A percentile compares a stretch with the other conserved stretches of the same genome.
These are phyloP conservation scores for Sporothrix brunneoviolacea DNA, from an alignment of 2,329 filamentous ascomycete genomes.

Conservation along the genomic window DNA sequence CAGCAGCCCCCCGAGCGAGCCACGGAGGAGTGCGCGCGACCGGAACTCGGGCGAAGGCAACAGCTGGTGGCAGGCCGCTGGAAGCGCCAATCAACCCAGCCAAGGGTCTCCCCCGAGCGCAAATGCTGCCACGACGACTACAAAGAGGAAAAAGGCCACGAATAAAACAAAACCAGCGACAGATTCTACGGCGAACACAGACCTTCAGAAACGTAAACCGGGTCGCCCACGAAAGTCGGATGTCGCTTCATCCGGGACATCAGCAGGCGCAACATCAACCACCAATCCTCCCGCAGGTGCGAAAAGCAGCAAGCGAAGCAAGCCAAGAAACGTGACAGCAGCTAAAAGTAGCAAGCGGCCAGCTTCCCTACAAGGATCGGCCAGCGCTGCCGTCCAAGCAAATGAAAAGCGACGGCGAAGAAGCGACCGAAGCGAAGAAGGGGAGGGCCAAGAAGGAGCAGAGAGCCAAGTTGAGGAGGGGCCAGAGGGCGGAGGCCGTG, in stretches of 20 bases:
- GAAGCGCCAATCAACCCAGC: too few relatives aligned
- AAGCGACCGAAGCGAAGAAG: not conserved
- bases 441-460: not conserved
- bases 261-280: not conserved
- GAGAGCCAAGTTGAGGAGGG: not conserved
- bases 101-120: too few relatives aligned
- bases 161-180: not conserved
- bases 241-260: not conserved
- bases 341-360: not conserved
- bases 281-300: not conserved
- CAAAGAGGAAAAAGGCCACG: not conserved
- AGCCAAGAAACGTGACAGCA: not conserved
- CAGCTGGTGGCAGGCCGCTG: not conserved
- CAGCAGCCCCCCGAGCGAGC: not conserved
- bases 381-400: not conserved
- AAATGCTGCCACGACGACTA: not conserved
- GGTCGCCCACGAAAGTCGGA: not conserved
- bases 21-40: slow-evolving; percentile 17
- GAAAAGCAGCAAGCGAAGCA: not conserved
- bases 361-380: not conserved
- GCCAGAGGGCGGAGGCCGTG: not conserved
- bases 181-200: not conserved
- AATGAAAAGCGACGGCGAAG: not conserved
- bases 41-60: slow-evolving; percentile 16
- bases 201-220: not conserved